A percentile compares a stretch with the other conserved stretches of the same genome.
Evolutionary conservation across 768 basidiomycete genomes (phyloP).

Genomic region (Hysterangium stoloniferum): DNA sequence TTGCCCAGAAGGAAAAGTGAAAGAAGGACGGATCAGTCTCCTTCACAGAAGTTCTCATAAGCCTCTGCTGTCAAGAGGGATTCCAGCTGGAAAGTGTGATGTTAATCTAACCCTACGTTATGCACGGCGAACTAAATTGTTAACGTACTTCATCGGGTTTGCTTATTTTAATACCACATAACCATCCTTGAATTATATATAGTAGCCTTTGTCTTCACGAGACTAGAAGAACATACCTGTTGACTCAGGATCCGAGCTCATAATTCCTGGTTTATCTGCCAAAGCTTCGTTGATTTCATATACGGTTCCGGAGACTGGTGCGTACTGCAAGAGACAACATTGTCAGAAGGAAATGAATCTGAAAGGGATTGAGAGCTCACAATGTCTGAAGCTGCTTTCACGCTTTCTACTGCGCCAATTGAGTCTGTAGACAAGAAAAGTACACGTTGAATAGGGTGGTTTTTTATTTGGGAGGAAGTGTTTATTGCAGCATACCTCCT

Average conservation of each 20-base stretch:
- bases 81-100: slow-evolving; percentile 43
- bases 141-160: slow-evolving; percentile 63
- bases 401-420: slow-evolving; percentile 91
- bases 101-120: neutral
- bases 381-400: slow-evolving; percentile 95
- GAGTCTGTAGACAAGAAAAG: too few species aligned
- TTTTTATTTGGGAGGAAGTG: neutral
- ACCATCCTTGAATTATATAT: slow-evolving; percentile 63
- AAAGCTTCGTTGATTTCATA: slow-evolving; percentile 72
- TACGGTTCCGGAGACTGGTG: slow-evolving; percentile 83
- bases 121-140: neutral
- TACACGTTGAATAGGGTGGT: neutral
- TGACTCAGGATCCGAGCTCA: slow-evolving; percentile 84
- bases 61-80: slow-evolving; percentile 62
- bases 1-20: too few species aligned
- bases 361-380: slow-evolving; percentile 35
- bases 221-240: slow-evolving; percentile 47
- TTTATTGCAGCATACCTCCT: slow-evolving; percentile 53
- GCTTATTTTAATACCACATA: slow-evolving; percentile 85
- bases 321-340: slow-evolving; percentile 50
- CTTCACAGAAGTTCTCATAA: slow-evolving; percentile 59
- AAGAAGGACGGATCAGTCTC: neutral
- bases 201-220: neutral
- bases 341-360: slow-evolving; percentile 1
- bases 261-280: slow-evolving; percentile 57